Evolutionary conservation across 495 filamentous ascomycete species (phyloP), one percentile per base, ranked within the genome.

Genomic region (Aspergillus egyptiacus): DNA sequence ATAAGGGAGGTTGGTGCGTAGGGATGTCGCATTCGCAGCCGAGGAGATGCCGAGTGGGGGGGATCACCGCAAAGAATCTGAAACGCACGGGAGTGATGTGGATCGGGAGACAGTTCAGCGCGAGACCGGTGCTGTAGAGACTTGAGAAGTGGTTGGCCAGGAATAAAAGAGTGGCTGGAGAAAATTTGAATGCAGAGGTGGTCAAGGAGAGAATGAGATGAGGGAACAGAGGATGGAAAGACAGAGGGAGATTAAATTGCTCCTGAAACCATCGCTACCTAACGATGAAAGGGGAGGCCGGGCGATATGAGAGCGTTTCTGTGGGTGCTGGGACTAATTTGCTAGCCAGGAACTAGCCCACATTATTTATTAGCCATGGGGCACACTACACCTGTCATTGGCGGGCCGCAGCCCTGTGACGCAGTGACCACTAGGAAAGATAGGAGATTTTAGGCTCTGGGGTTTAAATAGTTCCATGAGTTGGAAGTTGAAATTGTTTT

Each of bases 1-100:
- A 33, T 31, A 55, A 23, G 40, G 53, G 46, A n/a, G 39, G 38
- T 44, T 34, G 46, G 53, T 47, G 53, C 53, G 53, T 55, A 51
- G 31, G 6, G 37, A 39, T 10, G 35, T 36, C 28, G 17, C n/a
- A n/a, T n/a, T n/a, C n/a, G 24, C 32, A 24, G 17, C 47, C 14
- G 19, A 50, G 47, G n/a, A 34, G 46, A 48, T 48, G 35, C 37
- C 8, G 8, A 19, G 46, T 48, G 46, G 46, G 46, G 46, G 40
- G 35, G 13, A 11, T 19, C n/a, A 14, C 10, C 1, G 22, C 24
- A 24, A 35, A 17, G 23, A 14, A 31, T 41, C 46, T 50, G 38
- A 50, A 50, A 50, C 47, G 43, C 46, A 25, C 31, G 36, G 34
- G 36, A 25, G 33, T 19, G 35, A 38, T n/a, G 46, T 49, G 46